Evolutionary conservation across 345 rosid species (phyloP), one percentile per base, ranked within the genome.

Genomic region (Gossypium ekmanianum): DNA sequence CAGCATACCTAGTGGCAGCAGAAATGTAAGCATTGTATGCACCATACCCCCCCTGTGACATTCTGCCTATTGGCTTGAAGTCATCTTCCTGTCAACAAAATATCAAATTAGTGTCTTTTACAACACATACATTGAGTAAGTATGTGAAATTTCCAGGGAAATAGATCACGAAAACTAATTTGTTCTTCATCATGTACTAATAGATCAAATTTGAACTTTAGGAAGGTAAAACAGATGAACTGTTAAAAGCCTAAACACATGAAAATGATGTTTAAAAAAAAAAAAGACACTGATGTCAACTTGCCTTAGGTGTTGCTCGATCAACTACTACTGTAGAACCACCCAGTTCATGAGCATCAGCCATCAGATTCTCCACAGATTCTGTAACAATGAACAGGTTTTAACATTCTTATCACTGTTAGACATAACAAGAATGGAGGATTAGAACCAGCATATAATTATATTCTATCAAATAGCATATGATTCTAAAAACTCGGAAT

Each of bases 11-110:
- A 77, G 97, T 93, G 41, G 99, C 98, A 24, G 98, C 96, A 74
- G 97, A 89, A 79, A 96, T 93, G 77, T 96, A 96, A 26, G 99
- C 98, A 86, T 92, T 90, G 74, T 93, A 96, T 71, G 99, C 99
- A 83, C 99, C 99, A 79, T 95, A 96, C 71, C 98, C 99, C 76
- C 81, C 83, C 65, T 74, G 86, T 9, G 89, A 56, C 89, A 84
- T 75, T 86, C 97, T 89, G 76, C 90, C 85, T 7, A 80, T 65
- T 27, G 97, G 93, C 84, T 91, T 88, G 61, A 85, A 86, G 65
- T 93, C 99, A 75, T 95, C 99, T 62, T 93, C 99, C 97, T 92
- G 85, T 63, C 12, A 69, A 62, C 14, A 71, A 16, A 62, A 68
- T 58, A 72, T 11, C 54, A 74, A 10, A 59, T 7, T 29, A 26